Percentiles rank a stretch among this genome's conserved stretches.
Evolutionary conservation across 805 yeast genomes (phyloP).

Genomic region (Candida chauliodis): DNA sequence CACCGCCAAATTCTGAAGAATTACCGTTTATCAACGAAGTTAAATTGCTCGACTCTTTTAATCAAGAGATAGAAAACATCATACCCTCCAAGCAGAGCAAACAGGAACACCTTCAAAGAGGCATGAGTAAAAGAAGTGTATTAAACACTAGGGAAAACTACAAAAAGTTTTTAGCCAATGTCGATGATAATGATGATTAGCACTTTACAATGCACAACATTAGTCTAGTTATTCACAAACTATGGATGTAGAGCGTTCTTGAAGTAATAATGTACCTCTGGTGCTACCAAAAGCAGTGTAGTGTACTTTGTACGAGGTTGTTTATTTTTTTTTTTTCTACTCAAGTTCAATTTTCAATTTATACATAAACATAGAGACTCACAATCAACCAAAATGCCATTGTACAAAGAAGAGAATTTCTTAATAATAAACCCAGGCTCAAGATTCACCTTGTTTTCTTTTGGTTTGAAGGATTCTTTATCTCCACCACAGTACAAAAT

Average conservation of each 20-base stretch:
- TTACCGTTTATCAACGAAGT: slow-evolving; percentile 37
- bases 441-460: slow-evolving; percentile 64
- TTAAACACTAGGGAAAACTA: slow-evolving; percentile 40
- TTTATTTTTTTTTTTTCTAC: background rate
- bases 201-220: no score
- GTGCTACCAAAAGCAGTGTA: no score
- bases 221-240: no score
- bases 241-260: no score
- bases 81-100: background rate
- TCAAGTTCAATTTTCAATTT: background rate
- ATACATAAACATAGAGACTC: background rate
- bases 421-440: slow-evolving; percentile 79
- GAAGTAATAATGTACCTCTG: no score
- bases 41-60: slow-evolving; percentile 18
- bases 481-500: slow-evolving; percentile 71
- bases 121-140: slow-evolving; percentile 30
- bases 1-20: slow-evolving; percentile 23
- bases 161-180: slow-evolving; percentile 34
- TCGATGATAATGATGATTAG: slow-evolving; percentile 2
- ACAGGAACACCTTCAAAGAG: slow-evolving; percentile 12
- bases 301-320: no score
- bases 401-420: slow-evolving; percentile 43
- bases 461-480: slow-evolving; percentile 74
- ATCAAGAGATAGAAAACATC: slow-evolving; percentile 9
- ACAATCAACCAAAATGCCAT: slow-evolving; percentile 29